A percentile compares a stretch with the other conserved stretches of the same genome.
Evolutionary conservation across 2,329 filamentous ascomycete genomes (phyloP).

Genomic region (Exophiala alcalophila): DNA sequence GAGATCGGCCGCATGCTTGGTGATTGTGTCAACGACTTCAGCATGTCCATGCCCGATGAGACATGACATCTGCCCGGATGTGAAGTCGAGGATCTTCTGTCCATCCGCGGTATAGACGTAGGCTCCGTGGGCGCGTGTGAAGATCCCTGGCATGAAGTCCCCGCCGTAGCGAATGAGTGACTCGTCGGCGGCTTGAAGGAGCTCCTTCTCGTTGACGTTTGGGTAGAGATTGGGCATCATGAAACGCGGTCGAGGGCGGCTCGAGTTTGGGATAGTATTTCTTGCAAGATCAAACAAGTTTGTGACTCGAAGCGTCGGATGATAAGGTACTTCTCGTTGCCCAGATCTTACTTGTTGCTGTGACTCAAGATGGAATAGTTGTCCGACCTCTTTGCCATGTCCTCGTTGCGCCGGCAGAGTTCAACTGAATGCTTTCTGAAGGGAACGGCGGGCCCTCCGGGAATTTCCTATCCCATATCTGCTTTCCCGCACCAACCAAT

Average conservation of each 20-base stretch:
- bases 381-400: not conserved
- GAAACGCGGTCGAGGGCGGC: too few relatives aligned
- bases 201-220: not conserved
- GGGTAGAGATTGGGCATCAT: not conserved
- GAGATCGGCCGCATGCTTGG: constrained; percentile 48
- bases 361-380: not conserved
- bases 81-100: constrained; percentile 55
- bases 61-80: constrained; percentile 60
- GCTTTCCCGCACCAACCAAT: not conserved
- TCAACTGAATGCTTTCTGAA: not conserved
- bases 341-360: not conserved
- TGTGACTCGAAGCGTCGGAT: too few relatives aligned
- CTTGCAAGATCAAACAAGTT: not conserved
- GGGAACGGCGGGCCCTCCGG: not conserved
- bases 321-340: not conserved
- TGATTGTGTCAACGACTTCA: constrained; percentile 55
- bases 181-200: not conserved
- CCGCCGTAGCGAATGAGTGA: not conserved
- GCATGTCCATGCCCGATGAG: constrained; percentile 58
- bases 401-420: not conserved
- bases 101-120: constrained; percentile 46
- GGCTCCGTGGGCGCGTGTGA: constrained; percentile 42
- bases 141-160: constrained; percentile 57
- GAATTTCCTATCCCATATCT: not conserved
- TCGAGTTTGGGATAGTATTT: not conserved